Base-by-base conservation (phyloP, 2,329 filamentous ascomycete genomes). In the Fusarium veterinarium region DNA sequence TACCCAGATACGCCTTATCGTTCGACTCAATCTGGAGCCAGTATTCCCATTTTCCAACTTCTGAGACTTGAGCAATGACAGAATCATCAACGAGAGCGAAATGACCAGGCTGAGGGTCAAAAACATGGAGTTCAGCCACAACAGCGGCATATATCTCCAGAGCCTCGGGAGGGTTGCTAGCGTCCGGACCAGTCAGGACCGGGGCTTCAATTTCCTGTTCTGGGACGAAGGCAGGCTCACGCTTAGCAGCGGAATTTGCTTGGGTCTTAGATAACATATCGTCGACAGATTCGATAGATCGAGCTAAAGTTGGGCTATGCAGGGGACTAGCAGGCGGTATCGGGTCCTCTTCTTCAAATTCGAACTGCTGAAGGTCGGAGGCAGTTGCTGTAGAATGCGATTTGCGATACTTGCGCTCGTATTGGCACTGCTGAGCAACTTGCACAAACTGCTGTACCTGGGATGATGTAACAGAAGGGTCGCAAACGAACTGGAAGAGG, bases 401-500 rank as follows among this genome's bases (percentile, higher is more conserved):
- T 78, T 92, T 93, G 71, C 94, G 90, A 82, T 96, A 97, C 82
- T 97, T 98, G 79, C 95, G 90, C 85, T 99, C 96, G 92, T 97
- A 99, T 83, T 99, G 96, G 81, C 96, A 98, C 89, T 98, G 92
- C 64, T 93, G 89, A 12, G 96, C 93, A 59, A 94, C 91, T 60
- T 92, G 87, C 79, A 95, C 91, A 81, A 99, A 98, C 20, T 92
- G 90, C 49, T 91, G 88, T 30, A 96, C 92, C 76, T 95, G 92
- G 52, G 90, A 87, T 6, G 90, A 84, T 33, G 91, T 86, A 45
- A 93, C 89, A 17, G 91, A 91, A 42, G 86, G 81, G 83, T 98
- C 96, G 84, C 95, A 98, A 72, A 99, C 93, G 80, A 98, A 99
- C 82, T 99, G 95, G 87, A 94, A 99, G n/a, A 98, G 88, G 82